These are phyloP conservation scores for Arabidopsis arenosa DNA, from an alignment of 345 rosid genomes.

Conservation along the genomic window DNA sequence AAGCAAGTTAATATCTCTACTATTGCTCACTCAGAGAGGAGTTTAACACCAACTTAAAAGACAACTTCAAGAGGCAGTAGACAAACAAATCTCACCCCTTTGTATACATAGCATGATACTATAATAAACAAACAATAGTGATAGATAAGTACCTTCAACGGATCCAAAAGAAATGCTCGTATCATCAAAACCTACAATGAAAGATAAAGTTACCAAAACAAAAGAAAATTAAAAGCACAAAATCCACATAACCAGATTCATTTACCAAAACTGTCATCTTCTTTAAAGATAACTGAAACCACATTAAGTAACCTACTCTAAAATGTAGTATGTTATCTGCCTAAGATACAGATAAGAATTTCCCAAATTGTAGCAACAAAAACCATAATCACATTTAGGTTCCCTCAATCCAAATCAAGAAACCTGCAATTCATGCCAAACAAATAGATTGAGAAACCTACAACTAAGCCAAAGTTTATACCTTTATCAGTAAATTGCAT, in stretches of 20 bases:
- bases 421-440: not conserved
- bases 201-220: conserved; percentile 36
- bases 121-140: conserved; percentile 35
- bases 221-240: conserved; percentile 8
- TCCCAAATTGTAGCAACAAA: conserved; percentile 18
- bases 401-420: conserved; percentile 16
- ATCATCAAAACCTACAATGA: conserved; percentile 84
- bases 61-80: conserved; percentile 30
- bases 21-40: conserved; percentile 17
- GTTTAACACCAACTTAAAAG: not conserved
- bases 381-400: conserved; percentile 4
- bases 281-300: not conserved
- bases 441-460: conserved; percentile 2
- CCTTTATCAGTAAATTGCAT: conserved; percentile 97
- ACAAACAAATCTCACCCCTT: conserved; percentile 2
- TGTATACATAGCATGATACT: not conserved
- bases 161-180: conserved; percentile 85
- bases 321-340: conserved; percentile 11
- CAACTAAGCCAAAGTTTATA: conserved; percentile 33
- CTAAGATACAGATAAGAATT: conserved; percentile 30
- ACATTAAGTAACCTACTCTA: conserved; percentile 28
- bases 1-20: not conserved
- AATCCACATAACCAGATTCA: conserved; percentile 8
- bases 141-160: conserved; percentile 72
- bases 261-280: conserved; percentile 28